Evolutionary conservation across 257 asterid species (phyloP), one percentile per base, ranked within the genome.

Genomic region (Dorcoceras hygrometricum): DNA sequence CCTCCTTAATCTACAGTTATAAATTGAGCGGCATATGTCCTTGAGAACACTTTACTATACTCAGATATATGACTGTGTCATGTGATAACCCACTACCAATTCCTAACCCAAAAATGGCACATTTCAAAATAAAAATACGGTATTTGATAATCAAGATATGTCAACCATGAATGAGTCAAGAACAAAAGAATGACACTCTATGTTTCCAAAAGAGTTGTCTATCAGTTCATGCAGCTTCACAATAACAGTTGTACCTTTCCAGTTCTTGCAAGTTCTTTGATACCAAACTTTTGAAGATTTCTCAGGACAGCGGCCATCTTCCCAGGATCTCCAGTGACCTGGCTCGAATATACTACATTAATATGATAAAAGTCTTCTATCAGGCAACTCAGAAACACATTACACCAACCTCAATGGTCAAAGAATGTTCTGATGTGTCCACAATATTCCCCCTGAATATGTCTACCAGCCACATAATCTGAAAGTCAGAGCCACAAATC

Each of bases 271-370:
- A 89, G 82, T 78, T 89, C 94, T 72, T 76, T 86, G 54, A 89
- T 81, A 56, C 97, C 97, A 79, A 85, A 89, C 88, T 85, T 87
- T 68, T 73, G 78, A 71, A 89, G 73, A 84, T 89, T 87, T 75
- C 93, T 86, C 76, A 85, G 68, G 43, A 89, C 83, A 10, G 97
- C 94, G 73, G 75, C 93, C 89, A 76, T 85, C 80, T 89, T 89
- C 63, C 97, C 97, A 51, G 97, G 97, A 77, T 89, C 97, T 82
- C 97, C 97, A 79, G 97, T 89, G 71, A 89, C 92, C 97, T 89
- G 77, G 62, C 69, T 58, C 76, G 74, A 59, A 36, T 65, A 68
- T 24, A 31, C 53, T 56, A 31, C 39, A 34, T 50, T 25, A 34
- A 29, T 57, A 46, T 71, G 51, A 59, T 46, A 0, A 25, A 27